phyloP scores from a whole-genome alignment of 768 basidiomycete genomes.

The Phaeotremella fagi region DNA sequence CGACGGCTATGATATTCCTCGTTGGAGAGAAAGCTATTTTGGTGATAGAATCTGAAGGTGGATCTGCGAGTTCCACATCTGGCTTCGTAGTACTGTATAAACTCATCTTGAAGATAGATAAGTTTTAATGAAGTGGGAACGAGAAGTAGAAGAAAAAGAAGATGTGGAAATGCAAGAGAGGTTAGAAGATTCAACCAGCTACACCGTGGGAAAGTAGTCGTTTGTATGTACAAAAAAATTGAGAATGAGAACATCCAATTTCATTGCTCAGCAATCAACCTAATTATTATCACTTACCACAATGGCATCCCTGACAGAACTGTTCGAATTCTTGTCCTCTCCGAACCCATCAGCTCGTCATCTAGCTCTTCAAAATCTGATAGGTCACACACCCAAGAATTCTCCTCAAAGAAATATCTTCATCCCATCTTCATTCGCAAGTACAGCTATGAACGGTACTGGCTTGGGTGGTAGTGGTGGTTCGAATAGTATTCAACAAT shows the following conservation, averaged over 20 bases:
- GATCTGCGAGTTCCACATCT: conserved; percentile 33
- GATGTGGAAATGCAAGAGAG: background rate
- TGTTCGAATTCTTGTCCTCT: conserved; percentile 78
- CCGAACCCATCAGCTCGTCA: conserved; percentile 81
- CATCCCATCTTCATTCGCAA: conserved; percentile 52
- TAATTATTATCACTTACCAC: conserved; percentile 4
- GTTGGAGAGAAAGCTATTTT: conserved; percentile 75
- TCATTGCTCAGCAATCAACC: background rate
- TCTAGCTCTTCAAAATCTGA: conserved; percentile 75
- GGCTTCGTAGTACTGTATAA: too few relatives aligned
- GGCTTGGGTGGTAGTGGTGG: conserved; percentile 23
- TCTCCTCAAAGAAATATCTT: conserved; percentile 71
- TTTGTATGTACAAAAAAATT: too few relatives aligned
- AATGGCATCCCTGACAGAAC: conserved; percentile 54
- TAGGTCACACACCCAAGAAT: conserved; percentile 70
- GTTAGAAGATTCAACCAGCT: background rate
- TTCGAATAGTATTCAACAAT: conserved; percentile 28
- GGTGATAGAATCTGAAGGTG: conserved; percentile 69
- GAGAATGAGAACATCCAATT: background rate
- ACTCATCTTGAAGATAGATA: too few relatives aligned
- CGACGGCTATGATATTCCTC: conserved; percentile 85
- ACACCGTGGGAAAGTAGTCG: conserved; percentile 27
- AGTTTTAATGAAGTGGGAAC: too few relatives aligned
- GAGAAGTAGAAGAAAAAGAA: background rate
- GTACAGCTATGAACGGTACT: conserved; percentile 5